phyloP scores from a whole-genome alignment of 2,329 filamentous ascomycete species.

The Monosporascus sp. region DNA sequence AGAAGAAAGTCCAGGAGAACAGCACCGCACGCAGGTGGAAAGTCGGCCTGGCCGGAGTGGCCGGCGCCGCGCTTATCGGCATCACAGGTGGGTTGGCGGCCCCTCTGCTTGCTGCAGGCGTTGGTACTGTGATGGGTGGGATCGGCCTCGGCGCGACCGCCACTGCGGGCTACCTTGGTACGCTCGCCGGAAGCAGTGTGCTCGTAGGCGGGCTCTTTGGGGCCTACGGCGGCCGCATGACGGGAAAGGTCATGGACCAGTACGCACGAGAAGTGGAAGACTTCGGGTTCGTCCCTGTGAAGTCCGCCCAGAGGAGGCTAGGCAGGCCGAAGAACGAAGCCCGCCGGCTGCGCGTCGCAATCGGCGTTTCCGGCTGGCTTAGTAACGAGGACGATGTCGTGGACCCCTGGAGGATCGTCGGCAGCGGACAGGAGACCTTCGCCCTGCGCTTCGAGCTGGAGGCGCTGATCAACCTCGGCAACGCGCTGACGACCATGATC shows the following conservation, averaged over 20 bases:
- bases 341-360: conserved; percentile 69
- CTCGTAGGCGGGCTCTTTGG: conserved; percentile 83
- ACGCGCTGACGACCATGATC: conserved; percentile 70
- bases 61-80: conserved; percentile 59
- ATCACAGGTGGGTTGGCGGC: conserved; percentile 72
- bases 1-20: conserved; percentile 59
- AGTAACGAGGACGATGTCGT: conserved; percentile 65
- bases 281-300: conserved; percentile 78
- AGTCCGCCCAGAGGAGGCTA: conserved; percentile 44
- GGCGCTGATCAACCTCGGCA: conserved; percentile 71
- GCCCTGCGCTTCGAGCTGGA: conserved; percentile 80
- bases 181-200: conserved; percentile 72
- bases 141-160: conserved; percentile 73
- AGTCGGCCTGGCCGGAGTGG: conserved; percentile 44
- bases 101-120: conserved; percentile 71
- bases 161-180: conserved; percentile 74
- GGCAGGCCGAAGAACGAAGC: conserved; percentile 43
- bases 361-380: conserved; percentile 81
- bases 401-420: conserved; percentile 73
- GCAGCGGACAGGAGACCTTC: conserved; percentile 66
- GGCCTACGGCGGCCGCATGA: conserved; percentile 78
- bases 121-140: conserved; percentile 75
- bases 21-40: conserved; percentile 64
- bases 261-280: conserved; percentile 84
- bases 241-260: conserved; percentile 78